These are phyloP conservation scores for Penicillium fuscoglaucum DNA, from an alignment of 2,329 filamentous ascomycete species.

Conservation along the genomic window DNA sequence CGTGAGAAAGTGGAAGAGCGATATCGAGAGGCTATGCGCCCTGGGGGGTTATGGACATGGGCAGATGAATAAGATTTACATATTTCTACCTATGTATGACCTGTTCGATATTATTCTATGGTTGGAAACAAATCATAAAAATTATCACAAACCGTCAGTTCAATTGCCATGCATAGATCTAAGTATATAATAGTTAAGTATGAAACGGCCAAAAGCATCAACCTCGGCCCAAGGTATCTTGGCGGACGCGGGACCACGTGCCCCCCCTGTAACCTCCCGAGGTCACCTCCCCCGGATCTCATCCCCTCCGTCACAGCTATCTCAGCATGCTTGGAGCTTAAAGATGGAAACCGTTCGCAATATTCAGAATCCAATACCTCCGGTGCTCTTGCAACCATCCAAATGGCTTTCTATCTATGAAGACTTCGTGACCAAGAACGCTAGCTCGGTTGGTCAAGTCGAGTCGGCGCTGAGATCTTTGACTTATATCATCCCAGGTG, in stretches of 20 bases:
- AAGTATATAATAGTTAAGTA: not conserved
- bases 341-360: slow-evolving; percentile 38
- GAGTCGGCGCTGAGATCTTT: slow-evolving; percentile 89
- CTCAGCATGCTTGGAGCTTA: slow-evolving; percentile 11
- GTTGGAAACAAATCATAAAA: not conserved
- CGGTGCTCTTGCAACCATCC: slow-evolving; percentile 37
- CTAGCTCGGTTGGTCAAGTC: slow-evolving; percentile 89
- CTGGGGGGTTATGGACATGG: slow-evolving; percentile 76
- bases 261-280: slow-evolving; percentile 20
- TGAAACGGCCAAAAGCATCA: slow-evolving; percentile 11
- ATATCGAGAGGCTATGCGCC: slow-evolving; percentile 77
- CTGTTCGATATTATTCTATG: not conserved
- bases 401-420: slow-evolving; percentile 45
- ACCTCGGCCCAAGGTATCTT: slow-evolving; percentile 33
- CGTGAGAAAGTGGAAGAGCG: slow-evolving; percentile 67
- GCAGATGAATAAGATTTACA: slow-evolving; percentile 65
- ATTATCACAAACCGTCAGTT: not conserved
- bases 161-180: not conserved
- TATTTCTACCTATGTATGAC: not conserved
- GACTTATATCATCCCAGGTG: slow-evolving; percentile 90
- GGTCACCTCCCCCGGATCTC: slow-evolving; percentile 5
- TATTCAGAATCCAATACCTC: slow-evolving; percentile 30
- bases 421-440: slow-evolving; percentile 93
- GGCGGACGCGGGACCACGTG: slow-evolving; percentile 30
- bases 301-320: slow-evolving; percentile 9